Evolutionary conservation across 495 filamentous ascomycete genomes (phyloP).

Genomic region (Aspergillus ellipticus): DNA sequence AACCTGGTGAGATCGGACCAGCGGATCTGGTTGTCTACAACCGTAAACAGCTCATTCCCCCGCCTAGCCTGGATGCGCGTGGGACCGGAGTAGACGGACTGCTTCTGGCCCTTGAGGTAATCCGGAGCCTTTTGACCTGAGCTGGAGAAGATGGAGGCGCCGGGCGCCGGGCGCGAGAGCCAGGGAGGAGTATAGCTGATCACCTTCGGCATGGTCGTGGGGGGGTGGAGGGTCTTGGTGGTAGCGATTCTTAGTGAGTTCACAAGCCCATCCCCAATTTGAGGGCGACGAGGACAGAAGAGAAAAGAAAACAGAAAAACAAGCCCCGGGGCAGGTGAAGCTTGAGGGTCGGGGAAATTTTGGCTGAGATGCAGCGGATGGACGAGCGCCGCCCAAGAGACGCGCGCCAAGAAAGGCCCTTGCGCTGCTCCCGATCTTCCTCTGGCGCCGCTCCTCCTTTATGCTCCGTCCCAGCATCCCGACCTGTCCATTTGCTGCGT

Average conservation of each 20-base stretch:
- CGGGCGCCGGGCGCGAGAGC: conserved; percentile 71
- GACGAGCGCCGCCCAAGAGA: not conserved
- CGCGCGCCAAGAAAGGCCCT: conserved; percentile 19
- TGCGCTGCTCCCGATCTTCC: conserved; percentile 4
- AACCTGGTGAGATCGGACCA: conserved; percentile 76
- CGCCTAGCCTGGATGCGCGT: conserved; percentile 66
- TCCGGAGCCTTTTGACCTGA: conserved; percentile 30
- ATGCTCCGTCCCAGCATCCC: not conserved
- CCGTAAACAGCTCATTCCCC: conserved; percentile 78
- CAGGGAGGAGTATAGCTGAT: conserved; percentile 77
- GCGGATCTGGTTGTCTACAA: conserved; percentile 78
- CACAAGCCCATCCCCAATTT: not conserved
- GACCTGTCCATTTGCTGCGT: not conserved
- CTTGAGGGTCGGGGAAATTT: conserved; percentile 6
- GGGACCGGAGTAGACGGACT: conserved; percentile 48
- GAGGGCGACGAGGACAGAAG: not conserved
- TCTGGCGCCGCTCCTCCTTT: not conserved
- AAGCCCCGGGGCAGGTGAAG: not conserved
- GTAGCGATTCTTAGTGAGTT: not conserved
- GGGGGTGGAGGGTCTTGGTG: conserved; percentile 6
- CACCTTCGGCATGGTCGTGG: conserved; percentile 80
- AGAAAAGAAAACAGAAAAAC: conserved; percentile 3
- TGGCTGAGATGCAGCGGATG: not conserved
- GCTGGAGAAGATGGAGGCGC: conserved; percentile 64
- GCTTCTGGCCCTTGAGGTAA: conserved; percentile 32